phyloP scores from a whole-genome alignment of 2,329 filamentous ascomycete species.

The Colletotrichum spaethianum region DNA sequence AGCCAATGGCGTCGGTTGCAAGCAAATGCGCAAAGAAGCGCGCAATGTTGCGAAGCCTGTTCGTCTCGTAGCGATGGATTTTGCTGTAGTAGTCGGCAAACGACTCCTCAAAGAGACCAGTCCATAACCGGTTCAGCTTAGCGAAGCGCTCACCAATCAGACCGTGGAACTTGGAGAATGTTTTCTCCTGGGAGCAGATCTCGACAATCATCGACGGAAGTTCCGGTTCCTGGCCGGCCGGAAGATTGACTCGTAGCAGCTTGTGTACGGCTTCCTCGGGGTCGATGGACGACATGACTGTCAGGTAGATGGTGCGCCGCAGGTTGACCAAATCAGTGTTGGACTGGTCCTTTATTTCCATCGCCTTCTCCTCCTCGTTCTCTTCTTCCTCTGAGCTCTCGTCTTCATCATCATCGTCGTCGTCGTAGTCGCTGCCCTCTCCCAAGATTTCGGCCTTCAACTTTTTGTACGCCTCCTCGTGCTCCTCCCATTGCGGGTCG shows the following conservation, averaged over 20 bases:
- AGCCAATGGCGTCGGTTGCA: constrained; percentile 88
- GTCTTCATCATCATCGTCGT: constrained; percentile 77
- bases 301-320: constrained; percentile 94
- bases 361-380: constrained; percentile 81
- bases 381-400: constrained; percentile 80
- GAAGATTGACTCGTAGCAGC: constrained; percentile 93
- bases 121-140: constrained; percentile 96
- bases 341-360: constrained; percentile 98
- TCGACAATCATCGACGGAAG: constrained; percentile 97
- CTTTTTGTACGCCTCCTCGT: constrained; percentile 91
- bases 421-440: constrained; percentile 89
- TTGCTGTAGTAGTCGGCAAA: constrained; percentile 97
- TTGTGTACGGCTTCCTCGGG: constrained; percentile 99
- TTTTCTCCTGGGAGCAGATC: constrained; percentile 95
- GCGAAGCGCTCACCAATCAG: constrained; percentile 94
- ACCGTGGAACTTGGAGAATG: constrained; percentile 98
- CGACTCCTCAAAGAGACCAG: constrained; percentile 89
- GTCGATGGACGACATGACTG: constrained; percentile 95
- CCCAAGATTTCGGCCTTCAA: constrained; percentile 95
- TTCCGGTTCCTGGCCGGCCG: constrained; percentile 88
- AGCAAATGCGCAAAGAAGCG: constrained; percentile 95
- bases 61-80: constrained; percentile 97
- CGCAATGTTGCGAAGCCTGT: constrained; percentile 93
- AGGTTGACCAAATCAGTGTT: constrained; percentile 97
- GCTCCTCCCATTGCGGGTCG: constrained; percentile 89